Conservation (phyloP, 768 basidiomycete species). For the Lactarius tabidus region DNA sequence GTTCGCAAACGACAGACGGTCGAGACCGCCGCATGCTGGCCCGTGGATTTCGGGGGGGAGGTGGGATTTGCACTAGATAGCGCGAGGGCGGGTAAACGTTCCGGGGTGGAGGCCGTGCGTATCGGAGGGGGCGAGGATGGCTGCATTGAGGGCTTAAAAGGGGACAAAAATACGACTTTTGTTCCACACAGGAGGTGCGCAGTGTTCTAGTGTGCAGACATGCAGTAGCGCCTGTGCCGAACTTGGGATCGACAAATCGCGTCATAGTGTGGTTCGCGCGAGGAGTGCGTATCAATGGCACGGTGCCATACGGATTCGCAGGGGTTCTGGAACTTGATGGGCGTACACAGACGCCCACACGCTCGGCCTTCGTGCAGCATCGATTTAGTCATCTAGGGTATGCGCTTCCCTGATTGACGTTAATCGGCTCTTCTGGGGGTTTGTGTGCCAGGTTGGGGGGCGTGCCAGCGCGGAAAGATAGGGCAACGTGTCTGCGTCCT, state of each 20-base stretch:
- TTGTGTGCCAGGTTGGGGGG: not conserved
- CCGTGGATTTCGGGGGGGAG: not conserved
- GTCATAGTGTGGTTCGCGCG: not conserved
- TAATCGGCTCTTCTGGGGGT: not conserved
- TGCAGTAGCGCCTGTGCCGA: not conserved
- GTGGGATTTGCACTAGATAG: not conserved
- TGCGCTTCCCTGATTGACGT: not conserved
- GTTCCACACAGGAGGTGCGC: not conserved
- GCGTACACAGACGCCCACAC: not conserved
- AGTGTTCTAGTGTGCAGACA: not conserved
- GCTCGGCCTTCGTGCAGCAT: not conserved
- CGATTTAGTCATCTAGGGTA: not conserved
- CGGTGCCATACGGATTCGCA: not conserved
- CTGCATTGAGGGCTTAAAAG: not conserved
- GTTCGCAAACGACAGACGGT: not conserved
- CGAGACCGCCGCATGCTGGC: not conserved
- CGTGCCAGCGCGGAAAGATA: not conserved
- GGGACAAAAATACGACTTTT: not conserved
- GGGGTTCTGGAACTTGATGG: not conserved
- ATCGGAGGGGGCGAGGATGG: not conserved
- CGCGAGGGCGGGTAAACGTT: not conserved
- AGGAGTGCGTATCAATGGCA: not conserved
- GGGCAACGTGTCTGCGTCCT: not conserved
- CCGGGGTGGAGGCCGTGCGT: not conserved
- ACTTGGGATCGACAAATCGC: not conserved